Evolutionary conservation across 306 rosid species (phyloP).

Genomic region (Cyamopsis tetragonoloba): DNA sequence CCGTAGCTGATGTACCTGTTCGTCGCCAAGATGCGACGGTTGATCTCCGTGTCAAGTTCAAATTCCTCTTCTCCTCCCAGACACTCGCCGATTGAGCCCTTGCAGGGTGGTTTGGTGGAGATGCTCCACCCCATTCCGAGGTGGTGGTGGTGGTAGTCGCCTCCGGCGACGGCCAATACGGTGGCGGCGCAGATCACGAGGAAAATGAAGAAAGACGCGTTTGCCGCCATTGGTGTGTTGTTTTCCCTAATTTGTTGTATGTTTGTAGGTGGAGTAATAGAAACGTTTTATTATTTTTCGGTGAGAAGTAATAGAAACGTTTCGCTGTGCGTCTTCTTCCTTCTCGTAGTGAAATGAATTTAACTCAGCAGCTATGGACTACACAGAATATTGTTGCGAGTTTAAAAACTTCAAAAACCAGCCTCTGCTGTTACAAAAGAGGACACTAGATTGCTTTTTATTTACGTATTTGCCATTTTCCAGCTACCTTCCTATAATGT

Average conservation of each 20-base stretch:
- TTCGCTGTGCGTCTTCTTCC: not conserved
- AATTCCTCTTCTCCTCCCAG: slow-evolving; percentile 48
- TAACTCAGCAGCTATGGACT: not conserved
- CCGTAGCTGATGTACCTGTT: slow-evolving; percentile 72
- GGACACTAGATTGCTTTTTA: slow-evolving; percentile 4
- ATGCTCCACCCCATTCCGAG: slow-evolving; percentile 33
- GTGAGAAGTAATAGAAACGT: too few relatives aligned
- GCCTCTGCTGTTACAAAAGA: not conserved
- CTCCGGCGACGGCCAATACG: slow-evolving; percentile 33
- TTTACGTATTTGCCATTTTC: slow-evolving; percentile 32
- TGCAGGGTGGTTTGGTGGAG: slow-evolving; percentile 34
- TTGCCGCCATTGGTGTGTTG: slow-evolving; percentile 34
- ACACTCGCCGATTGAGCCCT: slow-evolving; percentile 63
- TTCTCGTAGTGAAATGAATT: not conserved
- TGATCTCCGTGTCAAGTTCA: slow-evolving; percentile 68
- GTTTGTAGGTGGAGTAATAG: not conserved
- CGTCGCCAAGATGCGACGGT: slow-evolving; percentile 75
- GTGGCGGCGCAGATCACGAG: slow-evolving; percentile 52
- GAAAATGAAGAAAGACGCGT: slow-evolving; percentile 27
- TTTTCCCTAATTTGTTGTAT: not conserved
- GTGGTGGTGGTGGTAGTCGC: slow-evolving; percentile 29
- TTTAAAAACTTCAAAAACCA: slow-evolving; percentile 22
- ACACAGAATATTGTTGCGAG: too few relatives aligned
- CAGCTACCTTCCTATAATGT: not conserved
- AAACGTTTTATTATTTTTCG: not conserved